Evolutionary conservation across 1,284 basidiomycete genomes (phyloP).

Genomic region (Heterobasidion annosum): DNA sequence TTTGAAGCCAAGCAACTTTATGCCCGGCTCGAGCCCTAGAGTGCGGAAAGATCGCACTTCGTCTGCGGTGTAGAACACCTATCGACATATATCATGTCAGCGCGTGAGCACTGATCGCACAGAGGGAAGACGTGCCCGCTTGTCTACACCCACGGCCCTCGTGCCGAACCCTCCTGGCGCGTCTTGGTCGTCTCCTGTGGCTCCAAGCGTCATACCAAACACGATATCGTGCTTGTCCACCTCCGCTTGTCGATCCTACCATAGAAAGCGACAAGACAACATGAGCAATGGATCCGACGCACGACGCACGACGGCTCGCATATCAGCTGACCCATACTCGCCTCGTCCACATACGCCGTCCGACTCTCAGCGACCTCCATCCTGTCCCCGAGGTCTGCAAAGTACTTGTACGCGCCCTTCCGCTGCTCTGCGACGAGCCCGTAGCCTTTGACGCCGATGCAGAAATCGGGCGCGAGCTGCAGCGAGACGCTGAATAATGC

Average conservation of each 20-base stretch:
- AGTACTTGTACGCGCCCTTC: slow-evolving; percentile 74
- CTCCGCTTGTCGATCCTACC: slow-evolving; percentile 51
- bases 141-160: slow-evolving; percentile 38
- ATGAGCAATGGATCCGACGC: neutral
- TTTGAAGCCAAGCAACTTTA: slow-evolving; percentile 93
- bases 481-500: slow-evolving; percentile 79
- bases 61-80: slow-evolving; percentile 70
- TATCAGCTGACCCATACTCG: slow-evolving; percentile 20
- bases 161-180: slow-evolving; percentile 27
- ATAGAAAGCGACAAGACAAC: neutral
- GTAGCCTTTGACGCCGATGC: slow-evolving; percentile 88
- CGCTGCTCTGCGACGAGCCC: slow-evolving; percentile 80
- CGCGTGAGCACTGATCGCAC: neutral
- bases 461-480: slow-evolving; percentile 71
- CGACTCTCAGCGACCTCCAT: slow-evolving; percentile 67
- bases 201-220: slow-evolving; percentile 54
- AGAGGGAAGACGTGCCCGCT: slow-evolving; percentile 32
- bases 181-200: slow-evolving; percentile 30
- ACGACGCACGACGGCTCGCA: neutral
- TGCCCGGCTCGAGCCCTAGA: slow-evolving; percentile 65
- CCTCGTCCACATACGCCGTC: slow-evolving; percentile 76
- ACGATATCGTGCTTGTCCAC: slow-evolving; percentile 47
- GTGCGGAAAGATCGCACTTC: slow-evolving; percentile 80
- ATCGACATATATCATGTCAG: neutral
- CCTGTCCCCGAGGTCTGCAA: slow-evolving; percentile 68